Conservation (phyloP, 1,139 yeast genomes). For the Yamadazyma triangularis region DNA sequence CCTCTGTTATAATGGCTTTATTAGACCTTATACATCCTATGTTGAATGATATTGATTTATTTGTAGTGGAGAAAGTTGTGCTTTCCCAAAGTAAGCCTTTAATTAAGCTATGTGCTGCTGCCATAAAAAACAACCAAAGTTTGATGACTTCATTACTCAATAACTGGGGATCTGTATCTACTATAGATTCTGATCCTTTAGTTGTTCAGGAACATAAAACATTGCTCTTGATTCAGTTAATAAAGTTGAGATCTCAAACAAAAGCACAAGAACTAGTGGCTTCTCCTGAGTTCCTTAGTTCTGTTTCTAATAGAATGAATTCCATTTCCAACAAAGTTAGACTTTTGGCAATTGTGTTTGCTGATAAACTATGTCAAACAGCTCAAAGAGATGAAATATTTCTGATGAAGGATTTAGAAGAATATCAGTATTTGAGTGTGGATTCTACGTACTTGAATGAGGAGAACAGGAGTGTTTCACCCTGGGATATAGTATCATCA, state of each 20-base stretch:
- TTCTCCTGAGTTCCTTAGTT: slow-evolving; percentile 30
- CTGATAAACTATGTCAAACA: slow-evolving; percentile 39
- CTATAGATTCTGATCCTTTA: slow-evolving; percentile 30
- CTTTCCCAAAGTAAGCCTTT: too few relatives aligned
- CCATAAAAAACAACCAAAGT: too few relatives aligned
- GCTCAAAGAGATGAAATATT: slow-evolving; percentile 33
- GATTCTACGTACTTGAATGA: slow-evolving; percentile 3
- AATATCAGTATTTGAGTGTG: slow-evolving; percentile 6
- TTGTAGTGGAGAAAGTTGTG: slow-evolving; percentile 3
- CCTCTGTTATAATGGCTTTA: neutral
- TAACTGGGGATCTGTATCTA: slow-evolving; percentile 32
- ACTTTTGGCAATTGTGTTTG: slow-evolving; percentile 41
- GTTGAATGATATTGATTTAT: slow-evolving; percentile 2
- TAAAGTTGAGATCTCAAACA: slow-evolving; percentile 14
- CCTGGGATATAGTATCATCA: slow-evolving; percentile 14
- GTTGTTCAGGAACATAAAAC: slow-evolving; percentile 31
- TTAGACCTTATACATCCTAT: too few relatives aligned
- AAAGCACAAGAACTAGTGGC: slow-evolving; percentile 18
- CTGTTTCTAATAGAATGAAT: slow-evolving; percentile 41
- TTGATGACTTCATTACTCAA: too few relatives aligned
- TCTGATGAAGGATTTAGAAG: slow-evolving; percentile 11
- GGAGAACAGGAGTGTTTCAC: too few relatives aligned
- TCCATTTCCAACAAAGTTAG: slow-evolving; percentile 40
- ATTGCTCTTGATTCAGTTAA: slow-evolving; percentile 31
- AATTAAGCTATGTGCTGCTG: too few relatives aligned